Percentiles rank a stretch among this genome's conserved stretches.
Evolutionary conservation across 2,329 filamentous ascomycete species (phyloP).

Genomic region (Lasiodiplodia sp.): DNA sequence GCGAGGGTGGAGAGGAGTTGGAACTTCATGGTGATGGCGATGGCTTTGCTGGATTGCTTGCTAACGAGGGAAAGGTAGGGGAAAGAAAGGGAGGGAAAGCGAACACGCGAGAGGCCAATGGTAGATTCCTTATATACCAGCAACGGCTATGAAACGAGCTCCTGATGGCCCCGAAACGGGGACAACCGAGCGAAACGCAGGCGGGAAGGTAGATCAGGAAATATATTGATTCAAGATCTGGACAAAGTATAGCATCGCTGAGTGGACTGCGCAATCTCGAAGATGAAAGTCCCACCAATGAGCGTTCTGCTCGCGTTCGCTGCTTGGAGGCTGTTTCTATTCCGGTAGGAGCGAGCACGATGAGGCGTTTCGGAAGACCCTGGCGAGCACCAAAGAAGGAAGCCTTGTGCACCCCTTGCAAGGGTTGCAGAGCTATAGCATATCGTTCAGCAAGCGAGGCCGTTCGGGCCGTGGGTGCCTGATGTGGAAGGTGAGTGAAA

Average conservation of each 20-base stretch:
- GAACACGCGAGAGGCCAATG: background rate
- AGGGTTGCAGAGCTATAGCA: background rate
- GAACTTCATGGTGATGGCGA: constrained; percentile 6
- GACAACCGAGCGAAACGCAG: constrained; percentile 19
- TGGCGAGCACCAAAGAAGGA: background rate
- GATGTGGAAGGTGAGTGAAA: constrained; percentile 21
- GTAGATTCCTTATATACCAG: background rate
- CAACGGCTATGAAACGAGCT: background rate
- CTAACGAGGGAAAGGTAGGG: constrained; percentile 19
- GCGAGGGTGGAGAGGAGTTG: constrained; percentile 16
- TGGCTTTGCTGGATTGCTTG: constrained; percentile 3
- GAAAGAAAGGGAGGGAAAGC: constrained; percentile 3
- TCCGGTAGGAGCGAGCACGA: background rate
- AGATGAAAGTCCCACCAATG: constrained; percentile 15
- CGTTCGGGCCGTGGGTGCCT: constrained; percentile 6
- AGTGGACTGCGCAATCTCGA: constrained; percentile 14
- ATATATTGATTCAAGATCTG: background rate
- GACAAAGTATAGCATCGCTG: background rate
- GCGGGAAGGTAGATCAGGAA: background rate
- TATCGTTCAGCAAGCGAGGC: background rate
- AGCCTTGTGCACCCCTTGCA: background rate
- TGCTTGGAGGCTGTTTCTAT: background rate
- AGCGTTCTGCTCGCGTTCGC: background rate
- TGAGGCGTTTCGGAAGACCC: background rate
- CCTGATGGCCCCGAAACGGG: background rate